Evolutionary conservation across 176 grass and related monocot species (phyloP), one percentile per base, ranked within the genome.

Genomic region (Microstegium vimineum): DNA sequence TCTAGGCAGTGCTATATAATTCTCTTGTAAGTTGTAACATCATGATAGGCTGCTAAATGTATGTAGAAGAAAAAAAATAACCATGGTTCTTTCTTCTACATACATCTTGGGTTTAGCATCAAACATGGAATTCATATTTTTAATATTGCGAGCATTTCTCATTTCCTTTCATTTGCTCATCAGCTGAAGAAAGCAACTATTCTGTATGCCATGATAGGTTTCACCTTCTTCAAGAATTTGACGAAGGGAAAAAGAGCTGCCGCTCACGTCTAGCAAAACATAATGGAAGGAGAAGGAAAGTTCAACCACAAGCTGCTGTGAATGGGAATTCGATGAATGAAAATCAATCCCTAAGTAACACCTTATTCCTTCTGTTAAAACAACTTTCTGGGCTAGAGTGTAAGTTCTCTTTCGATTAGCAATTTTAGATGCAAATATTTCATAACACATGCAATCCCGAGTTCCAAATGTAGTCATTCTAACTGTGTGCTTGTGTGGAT

Each of bases 191-290:
- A 52, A 18, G 23, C 4, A 79, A 67, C n/a, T 67, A 35, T 64
- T 85, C 81, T 79, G 31, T 25, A 35, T 28, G 42, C 42, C 18
- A 36, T 61, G n/a, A 66, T 40, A 94, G 93, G 70, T 97, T 97
- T 76, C 94, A 97, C 62, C 81, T 88, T 81, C 83, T 94, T 79
- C 83, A 97, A 75, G 94, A 97, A 85, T 97, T 97, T 26, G 94
- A 97, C 74, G 87, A 91, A 85, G 94, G 78, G 51, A 97, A 97
- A 86, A 91, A 93, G 79, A 97, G 94, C 63, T 97, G 94, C 9
- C 92, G 94, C 18, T 89, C 86, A 27, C 85, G 94, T 31, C 79
- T 97, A 68, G 83, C 86, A 71, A 83, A 47, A 56, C 94, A 97
- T 82, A 97, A 97, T 72, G 74, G n/a, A n/a, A 87, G 92, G 34